Percentiles rank a stretch among this genome's conserved stretches.
These are phyloP conservation scores for Exobasidium rhododendri DNA, from an alignment of 1,284 basidiomycete species.

Conservation along the genomic window DNA sequence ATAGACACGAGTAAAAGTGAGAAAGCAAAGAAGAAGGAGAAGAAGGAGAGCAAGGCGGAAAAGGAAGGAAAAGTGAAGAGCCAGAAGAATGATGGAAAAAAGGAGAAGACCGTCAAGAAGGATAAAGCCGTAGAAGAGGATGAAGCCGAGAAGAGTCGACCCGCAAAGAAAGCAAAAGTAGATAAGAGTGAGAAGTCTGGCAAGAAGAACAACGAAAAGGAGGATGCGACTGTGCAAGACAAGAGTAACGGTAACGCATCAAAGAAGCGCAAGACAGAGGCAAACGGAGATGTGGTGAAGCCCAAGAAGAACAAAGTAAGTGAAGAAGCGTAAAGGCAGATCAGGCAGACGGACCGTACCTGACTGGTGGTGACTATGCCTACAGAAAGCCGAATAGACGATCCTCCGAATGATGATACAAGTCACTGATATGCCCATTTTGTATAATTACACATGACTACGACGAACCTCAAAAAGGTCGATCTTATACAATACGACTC, in stretches of 20 bases:
- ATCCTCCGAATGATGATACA: too few relatives aligned
- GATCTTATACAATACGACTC: too few relatives aligned
- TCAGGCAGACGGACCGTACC: too few relatives aligned
- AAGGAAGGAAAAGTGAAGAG: slow-evolving; percentile 1
- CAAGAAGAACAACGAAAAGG: slow-evolving; percentile 1
- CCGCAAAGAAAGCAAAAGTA: not conserved
- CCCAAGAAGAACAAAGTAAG: not conserved
- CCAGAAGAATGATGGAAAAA: not conserved
- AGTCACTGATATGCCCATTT: not conserved
- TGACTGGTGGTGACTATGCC: too few relatives aligned
- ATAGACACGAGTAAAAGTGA: slow-evolving; percentile 31
- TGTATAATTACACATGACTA: not conserved
- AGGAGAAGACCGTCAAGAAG: slow-evolving; percentile 9
- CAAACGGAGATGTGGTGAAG: not conserved
- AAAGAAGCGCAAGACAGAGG: not conserved
- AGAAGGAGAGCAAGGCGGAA: not conserved
- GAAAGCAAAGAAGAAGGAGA: slow-evolving; percentile 2
- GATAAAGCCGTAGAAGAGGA: not conserved
- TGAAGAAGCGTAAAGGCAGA: not conserved
- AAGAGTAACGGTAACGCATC: not conserved
- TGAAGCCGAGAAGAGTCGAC: not conserved
- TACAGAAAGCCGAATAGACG: too few relatives aligned
- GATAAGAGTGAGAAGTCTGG: not conserved
- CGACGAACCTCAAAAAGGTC: not conserved
- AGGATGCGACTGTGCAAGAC: not conserved